phyloP scores from a whole-genome alignment of 2,329 filamentous ascomycete genomes.

The Talaromyces pinophilus region DNA sequence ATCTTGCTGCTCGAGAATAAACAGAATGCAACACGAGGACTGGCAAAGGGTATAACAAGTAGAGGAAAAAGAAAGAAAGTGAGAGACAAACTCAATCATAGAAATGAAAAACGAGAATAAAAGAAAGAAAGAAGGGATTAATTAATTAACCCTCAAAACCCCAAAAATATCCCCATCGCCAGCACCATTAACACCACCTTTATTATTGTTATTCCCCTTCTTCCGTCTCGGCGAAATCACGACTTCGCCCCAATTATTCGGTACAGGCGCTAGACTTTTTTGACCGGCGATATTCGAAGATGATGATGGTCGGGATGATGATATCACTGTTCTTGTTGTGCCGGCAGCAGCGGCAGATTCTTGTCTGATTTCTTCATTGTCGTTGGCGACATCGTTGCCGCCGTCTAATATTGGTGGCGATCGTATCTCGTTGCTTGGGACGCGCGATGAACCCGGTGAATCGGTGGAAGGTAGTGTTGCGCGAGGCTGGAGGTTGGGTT shows the following conservation, averaged over 20 bases:
- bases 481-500: constrained; percentile 43
- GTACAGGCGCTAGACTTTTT: constrained; percentile 30
- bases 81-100: not conserved
- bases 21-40: not conserved
- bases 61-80: constrained; percentile 18
- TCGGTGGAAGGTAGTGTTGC: constrained; percentile 38
- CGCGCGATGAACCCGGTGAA: constrained; percentile 33
- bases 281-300: not conserved
- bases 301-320: not conserved
- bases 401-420: constrained; percentile 23
- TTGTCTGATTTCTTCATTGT: constrained; percentile 24
- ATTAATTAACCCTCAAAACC: constrained; percentile 38
- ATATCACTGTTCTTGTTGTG: too few relatives aligned
- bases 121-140: not conserved
- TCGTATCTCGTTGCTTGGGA: constrained; percentile 24
- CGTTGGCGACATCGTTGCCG: constrained; percentile 19
- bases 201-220: constrained; percentile 25
- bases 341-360: constrained; percentile 15
- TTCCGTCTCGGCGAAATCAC: constrained; percentile 42
- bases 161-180: constrained; percentile 41
- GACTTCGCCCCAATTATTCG: constrained; percentile 49
- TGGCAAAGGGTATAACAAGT: constrained; percentile 23
- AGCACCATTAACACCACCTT: not conserved
- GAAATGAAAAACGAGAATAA: not conserved
- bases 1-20: not conserved